phyloP scores from a whole-genome alignment of 495 filamentous ascomycete genomes.

The Aspergillus leporis region DNA sequence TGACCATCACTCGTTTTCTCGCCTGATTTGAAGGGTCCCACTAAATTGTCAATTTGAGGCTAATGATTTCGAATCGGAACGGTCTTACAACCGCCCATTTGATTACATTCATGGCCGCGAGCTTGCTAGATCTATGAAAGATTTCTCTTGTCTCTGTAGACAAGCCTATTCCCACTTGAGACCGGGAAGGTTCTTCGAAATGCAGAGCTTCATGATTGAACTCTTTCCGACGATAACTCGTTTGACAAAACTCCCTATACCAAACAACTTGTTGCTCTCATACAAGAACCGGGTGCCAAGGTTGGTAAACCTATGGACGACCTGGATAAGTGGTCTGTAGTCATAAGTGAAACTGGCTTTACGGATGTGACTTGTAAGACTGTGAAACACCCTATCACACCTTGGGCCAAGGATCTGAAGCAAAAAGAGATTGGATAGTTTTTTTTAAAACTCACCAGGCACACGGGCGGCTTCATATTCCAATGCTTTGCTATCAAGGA shows the following conservation, averaged over 20 bases:
- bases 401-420: conserved; percentile 64
- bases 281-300: conserved; percentile 49
- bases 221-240: conserved; percentile 51
- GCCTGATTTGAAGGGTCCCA: neutral
- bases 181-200: neutral
- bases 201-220: conserved; percentile 45
- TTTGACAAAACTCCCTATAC: conserved; percentile 50
- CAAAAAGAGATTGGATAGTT: conserved; percentile 66
- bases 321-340: conserved; percentile 33
- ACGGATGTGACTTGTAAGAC: conserved; percentile 56
- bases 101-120: neutral
- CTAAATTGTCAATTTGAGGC: neutral
- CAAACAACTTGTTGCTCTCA: conserved; percentile 45
- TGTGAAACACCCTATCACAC: conserved; percentile 62
- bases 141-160: neutral
- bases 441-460: conserved; percentile 60
- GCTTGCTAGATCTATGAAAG: neutral
- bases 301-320: conserved; percentile 49
- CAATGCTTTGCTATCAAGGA: conserved; percentile 58
- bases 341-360: conserved; percentile 52
- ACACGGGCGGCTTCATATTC: conserved; percentile 56
- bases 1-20: neutral
- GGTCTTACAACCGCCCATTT: neutral
- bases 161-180: conserved; percentile 2
- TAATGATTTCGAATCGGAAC: conserved; percentile 4